These are phyloP conservation scores for Davidsoniella australis DNA, from an alignment of 2,329 filamentous ascomycete species.

Conservation along the genomic window DNA sequence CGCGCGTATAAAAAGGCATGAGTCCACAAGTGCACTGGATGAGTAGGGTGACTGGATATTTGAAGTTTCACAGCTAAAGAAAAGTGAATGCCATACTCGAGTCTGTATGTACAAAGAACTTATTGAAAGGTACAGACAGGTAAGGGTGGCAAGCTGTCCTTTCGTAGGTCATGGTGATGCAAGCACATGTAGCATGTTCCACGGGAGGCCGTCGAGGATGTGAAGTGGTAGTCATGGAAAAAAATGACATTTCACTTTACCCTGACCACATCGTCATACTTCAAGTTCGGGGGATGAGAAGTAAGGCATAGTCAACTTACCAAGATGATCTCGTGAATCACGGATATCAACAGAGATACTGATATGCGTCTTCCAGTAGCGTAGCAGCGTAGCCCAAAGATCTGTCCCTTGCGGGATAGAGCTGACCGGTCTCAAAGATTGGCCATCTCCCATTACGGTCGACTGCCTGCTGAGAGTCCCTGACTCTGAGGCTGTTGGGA, in stretches of 20 bases:
- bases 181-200: no score
- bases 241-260: no score
- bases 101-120: background rate
- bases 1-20: background rate
- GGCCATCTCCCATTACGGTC: background rate
- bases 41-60: no score
- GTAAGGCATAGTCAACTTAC: background rate
- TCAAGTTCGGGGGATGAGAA: no score
- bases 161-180: no score
- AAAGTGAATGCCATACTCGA: no score
- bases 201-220: no score
- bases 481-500: background rate
- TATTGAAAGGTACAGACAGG: no score
- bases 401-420: background rate
- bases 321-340: conserved; percentile 10
- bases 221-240: no score
- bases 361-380: conserved; percentile 9
- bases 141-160: no score
- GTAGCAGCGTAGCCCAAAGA: background rate
- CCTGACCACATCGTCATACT: no score
- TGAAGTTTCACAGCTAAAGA: no score
- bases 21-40: background rate
- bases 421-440: background rate
- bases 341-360: conserved; percentile 9
- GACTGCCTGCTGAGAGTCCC: background rate